Evolutionary conservation across 495 filamentous ascomycete genomes (phyloP), one percentile per base, ranked within the genome.

Genomic region (Hamigera avellanea): DNA sequence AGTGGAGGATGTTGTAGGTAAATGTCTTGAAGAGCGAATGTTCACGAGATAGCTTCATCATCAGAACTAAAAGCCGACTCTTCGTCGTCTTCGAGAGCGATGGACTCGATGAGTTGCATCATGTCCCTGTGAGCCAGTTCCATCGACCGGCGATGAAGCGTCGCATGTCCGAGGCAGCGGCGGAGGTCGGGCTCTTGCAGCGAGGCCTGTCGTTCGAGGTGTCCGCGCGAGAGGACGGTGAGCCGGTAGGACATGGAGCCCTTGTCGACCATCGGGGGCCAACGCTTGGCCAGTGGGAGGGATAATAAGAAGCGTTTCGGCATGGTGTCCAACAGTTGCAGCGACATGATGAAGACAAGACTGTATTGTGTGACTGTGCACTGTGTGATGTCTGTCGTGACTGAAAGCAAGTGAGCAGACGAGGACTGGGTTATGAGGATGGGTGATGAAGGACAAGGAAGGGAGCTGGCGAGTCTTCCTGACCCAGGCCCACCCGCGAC

Each of bases 121-220:
- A 49, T 40, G 15, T 45, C 50, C 2, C 35, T 29, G 14, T 54
- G 42, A 0, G 47, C 44, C 12, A 43, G 34, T 14, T 48, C 16
- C 17, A 50, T 37, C 1, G 50, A 54, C 3, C 40, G 44, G 7
- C 36, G 37, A 12, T 52, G 41, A 13, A 55, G 32, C 1, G 40
- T 29, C 14, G 48, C 43, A 35, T 55, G 52, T 32, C 41, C 48
- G 0, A 55, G 23, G 15, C 52, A 55, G 9, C 48, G 48, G 8
- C 52, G 52, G 7, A 55, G 41, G 26, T 55, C 43, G 9, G 52
- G 52, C 16, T 43, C 44, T 13, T 36, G 31, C 1, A 42, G 32
- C 8, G 45, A 18, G 2, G 39, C 9, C 30, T 55, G 45, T 18
- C 36, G 25, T 8, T 41, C 34, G 1, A 55, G 45, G 14, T 55